Evolutionary conservation across 345 rosid genomes (phyloP).

Genomic region (Toxicodendron radicans): DNA sequence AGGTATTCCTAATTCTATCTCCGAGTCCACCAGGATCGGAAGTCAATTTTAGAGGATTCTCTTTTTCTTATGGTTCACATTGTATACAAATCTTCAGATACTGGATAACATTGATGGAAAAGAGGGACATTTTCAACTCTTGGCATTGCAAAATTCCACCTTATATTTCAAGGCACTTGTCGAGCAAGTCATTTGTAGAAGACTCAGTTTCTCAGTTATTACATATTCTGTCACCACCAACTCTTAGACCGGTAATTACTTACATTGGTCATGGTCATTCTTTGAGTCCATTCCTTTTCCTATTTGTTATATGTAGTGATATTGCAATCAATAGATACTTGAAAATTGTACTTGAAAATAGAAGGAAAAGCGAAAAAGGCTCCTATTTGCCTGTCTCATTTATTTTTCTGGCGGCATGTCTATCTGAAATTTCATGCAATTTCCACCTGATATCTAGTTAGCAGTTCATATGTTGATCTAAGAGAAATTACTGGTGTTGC

Average conservation of each 20-base stretch:
- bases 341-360: neutral
- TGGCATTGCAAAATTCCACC: slow-evolving; percentile 85
- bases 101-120: slow-evolving; percentile 64
- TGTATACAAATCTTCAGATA: slow-evolving; percentile 50
- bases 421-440: neutral
- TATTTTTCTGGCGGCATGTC: neutral
- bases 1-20: slow-evolving; percentile 48
- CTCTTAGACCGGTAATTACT: slow-evolving; percentile 69
- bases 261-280: neutral
- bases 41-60: slow-evolving; percentile 11
- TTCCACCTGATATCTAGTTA: neutral
- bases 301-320: neutral
- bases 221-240: slow-evolving; percentile 83
- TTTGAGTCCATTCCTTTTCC: slow-evolving; percentile 19
- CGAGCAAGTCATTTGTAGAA: slow-evolving; percentile 64
- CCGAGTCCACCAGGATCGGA: neutral
- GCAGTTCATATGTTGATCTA: neutral
- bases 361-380: neutral
- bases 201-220: slow-evolving; percentile 72
- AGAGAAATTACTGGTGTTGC: too few relatives aligned
- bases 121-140: slow-evolving; percentile 56
- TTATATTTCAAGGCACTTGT: slow-evolving; percentile 76
- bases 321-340: neutral
- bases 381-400: neutral
- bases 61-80: slow-evolving; percentile 22